Evolutionary conservation across 2,329 filamentous ascomycete genomes (phyloP).

Genomic region (Arthrobotrys iridis): DNA sequence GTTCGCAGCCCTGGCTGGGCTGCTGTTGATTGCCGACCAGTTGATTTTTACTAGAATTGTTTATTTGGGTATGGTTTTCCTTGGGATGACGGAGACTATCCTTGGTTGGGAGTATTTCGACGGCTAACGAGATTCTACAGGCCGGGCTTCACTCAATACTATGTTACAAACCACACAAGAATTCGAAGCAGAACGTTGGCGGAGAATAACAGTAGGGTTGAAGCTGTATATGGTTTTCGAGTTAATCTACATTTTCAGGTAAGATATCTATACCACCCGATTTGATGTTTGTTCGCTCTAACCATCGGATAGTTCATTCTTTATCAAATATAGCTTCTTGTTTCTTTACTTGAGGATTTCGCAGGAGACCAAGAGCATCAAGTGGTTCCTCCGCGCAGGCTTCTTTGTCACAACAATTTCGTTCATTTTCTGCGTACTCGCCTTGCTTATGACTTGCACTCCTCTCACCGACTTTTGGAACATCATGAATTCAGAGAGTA

Average conservation of each 20-base stretch:
- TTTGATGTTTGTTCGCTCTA: constrained; percentile 13
- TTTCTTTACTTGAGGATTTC: constrained; percentile 58
- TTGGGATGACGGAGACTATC: background rate
- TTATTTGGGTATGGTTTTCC: constrained; percentile 55
- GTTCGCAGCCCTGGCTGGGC: constrained; percentile 57
- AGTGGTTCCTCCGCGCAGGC: constrained; percentile 56
- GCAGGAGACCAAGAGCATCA: constrained; percentile 57
- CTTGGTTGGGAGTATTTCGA: background rate
- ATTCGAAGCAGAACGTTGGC: constrained; percentile 54
- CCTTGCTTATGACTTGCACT: constrained; percentile 60
- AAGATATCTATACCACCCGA: background rate
- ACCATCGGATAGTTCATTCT: constrained; percentile 53
- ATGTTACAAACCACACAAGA: constrained; percentile 43
- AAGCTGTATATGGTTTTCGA: constrained; percentile 57
- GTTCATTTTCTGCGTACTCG: constrained; percentile 59
- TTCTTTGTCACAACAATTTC: constrained; percentile 59
- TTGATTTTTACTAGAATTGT: constrained; percentile 56
- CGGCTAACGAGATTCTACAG: constrained; percentile 3
- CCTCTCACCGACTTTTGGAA: constrained; percentile 58
- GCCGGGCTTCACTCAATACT: constrained; percentile 54
- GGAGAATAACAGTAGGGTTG: constrained; percentile 55
- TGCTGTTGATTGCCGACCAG: constrained; percentile 57
- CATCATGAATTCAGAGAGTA: constrained; percentile 54
- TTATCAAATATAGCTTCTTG: constrained; percentile 58
- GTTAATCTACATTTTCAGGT: constrained; percentile 56